These are phyloP conservation scores for Mikania micrantha DNA, from an alignment of 129 eudicot genomes.

Conservation along the genomic window DNA sequence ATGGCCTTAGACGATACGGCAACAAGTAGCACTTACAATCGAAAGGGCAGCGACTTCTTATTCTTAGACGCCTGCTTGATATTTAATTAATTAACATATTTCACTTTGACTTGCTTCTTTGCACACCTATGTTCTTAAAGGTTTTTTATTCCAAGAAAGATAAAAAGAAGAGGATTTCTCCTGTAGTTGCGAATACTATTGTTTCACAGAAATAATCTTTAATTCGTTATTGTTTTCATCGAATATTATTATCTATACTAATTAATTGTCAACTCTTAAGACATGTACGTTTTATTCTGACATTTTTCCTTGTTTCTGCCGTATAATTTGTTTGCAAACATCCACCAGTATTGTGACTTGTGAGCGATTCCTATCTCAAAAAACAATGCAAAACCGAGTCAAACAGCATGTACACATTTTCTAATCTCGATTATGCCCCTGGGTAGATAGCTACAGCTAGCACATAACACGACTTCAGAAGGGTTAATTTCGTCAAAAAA, in stretches of 20 bases:
- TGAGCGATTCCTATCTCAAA: conserved; percentile 7
- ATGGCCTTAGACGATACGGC: no score
- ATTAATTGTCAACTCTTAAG: conserved; percentile 12
- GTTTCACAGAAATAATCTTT: no score
- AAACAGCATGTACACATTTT: not conserved
- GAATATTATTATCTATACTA: not conserved
- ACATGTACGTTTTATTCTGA: not conserved
- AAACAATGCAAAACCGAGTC: conserved; percentile 18
- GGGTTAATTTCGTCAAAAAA: conserved; percentile 7
- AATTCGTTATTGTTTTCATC: conserved; percentile 22
- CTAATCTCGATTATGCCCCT: conserved; percentile 6
- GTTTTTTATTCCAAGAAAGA: no score
- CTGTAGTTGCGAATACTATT: no score
- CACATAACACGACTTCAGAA: not conserved
- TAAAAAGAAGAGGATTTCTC: no score
- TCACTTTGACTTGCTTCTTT: no score
- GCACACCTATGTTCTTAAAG: no score
- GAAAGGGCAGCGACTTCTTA: no score
- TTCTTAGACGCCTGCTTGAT: no score
- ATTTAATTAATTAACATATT: no score
- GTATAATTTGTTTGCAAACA: conserved; percentile 1
- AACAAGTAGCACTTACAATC: no score
- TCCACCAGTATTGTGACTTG: no score
- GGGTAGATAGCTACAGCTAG: not conserved
- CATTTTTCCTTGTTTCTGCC: conserved; percentile 14